A percentile compares a stretch with the other conserved stretches of the same genome.
phyloP scores from a whole-genome alignment of 176 grass and related monocot species.

The Paspalum notatum region DNA sequence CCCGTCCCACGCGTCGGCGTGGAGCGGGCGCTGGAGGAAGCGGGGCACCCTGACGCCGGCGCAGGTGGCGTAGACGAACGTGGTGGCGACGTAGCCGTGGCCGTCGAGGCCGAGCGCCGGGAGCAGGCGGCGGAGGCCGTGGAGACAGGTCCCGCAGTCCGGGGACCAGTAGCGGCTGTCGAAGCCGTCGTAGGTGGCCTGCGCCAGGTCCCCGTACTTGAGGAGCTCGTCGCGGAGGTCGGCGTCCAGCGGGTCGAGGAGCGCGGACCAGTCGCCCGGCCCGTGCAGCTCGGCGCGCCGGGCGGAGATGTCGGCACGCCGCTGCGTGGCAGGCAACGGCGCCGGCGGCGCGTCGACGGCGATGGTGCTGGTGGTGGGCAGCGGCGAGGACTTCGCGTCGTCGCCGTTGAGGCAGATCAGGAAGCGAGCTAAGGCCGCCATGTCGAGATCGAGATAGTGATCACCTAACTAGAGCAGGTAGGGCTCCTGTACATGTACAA shows the following conservation, averaged over 20 bases:
- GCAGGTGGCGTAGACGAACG: slow-evolving; percentile 34
- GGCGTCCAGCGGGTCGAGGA: slow-evolving; percentile 30
- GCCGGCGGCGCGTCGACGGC: background rate
- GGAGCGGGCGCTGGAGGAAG: slow-evolving; percentile 35
- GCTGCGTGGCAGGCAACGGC: background rate
- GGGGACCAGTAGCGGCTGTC: background rate
- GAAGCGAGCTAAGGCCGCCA: background rate
- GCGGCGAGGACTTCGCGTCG: background rate
- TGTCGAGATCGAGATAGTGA: no score
- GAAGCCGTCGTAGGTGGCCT: slow-evolving; percentile 40
- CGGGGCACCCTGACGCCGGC: background rate
- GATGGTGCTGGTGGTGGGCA: background rate
- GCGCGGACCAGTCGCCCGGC: slow-evolving; percentile 8
- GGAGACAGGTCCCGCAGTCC: background rate
- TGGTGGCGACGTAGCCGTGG: slow-evolving; percentile 27
- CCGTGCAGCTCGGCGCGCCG: background rate
- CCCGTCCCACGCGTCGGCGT: slow-evolving; percentile 32
- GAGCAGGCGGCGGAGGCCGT: background rate
- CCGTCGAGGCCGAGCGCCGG: slow-evolving; percentile 12
- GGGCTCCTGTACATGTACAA: no score
- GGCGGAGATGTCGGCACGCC: background rate
- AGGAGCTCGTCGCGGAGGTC: slow-evolving; percentile 34
- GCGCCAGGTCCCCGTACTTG: slow-evolving; percentile 36
- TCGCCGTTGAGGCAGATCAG: background rate
- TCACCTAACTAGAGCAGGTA: no score